Percentiles rank a stretch among this genome's conserved stretches.
Evolutionary conservation across 306 rosid genomes (phyloP).

Genomic region (Vigna angularis): DNA sequence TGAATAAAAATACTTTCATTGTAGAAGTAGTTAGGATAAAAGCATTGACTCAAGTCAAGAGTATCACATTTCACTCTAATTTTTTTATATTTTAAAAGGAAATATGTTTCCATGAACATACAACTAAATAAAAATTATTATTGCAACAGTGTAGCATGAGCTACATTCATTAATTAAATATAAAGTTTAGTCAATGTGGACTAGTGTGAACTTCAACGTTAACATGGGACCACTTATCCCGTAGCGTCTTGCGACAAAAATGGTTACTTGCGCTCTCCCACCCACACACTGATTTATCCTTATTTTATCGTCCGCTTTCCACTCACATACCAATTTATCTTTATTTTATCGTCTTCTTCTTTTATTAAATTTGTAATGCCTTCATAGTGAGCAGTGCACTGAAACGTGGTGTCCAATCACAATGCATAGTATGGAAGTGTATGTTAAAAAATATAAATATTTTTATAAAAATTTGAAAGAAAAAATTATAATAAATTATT

Average conservation of each 20-base stretch:
- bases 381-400: not conserved
- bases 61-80: no score
- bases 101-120: no score
- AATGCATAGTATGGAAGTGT: no score
- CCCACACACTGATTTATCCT: constrained; percentile 45
- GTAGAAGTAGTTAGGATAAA: no score
- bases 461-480: no score
- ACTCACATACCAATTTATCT: constrained; percentile 45
- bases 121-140: no score
- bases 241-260: not conserved
- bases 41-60: no score
- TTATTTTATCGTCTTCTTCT: constrained; percentile 7
- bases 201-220: not conserved
- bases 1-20: no score
- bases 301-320: constrained; percentile 14
- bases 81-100: no score
- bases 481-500: no score
- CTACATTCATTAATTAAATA: not conserved
- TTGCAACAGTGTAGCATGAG: no score
- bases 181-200: not conserved
- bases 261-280: constrained; percentile 21
- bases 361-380: not conserved
- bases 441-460: no score
- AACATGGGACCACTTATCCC: not conserved
- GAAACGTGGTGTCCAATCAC: not conserved